Conservation (phyloP, 805 yeast genomes). For the Suhomyces faveliae region DNA sequence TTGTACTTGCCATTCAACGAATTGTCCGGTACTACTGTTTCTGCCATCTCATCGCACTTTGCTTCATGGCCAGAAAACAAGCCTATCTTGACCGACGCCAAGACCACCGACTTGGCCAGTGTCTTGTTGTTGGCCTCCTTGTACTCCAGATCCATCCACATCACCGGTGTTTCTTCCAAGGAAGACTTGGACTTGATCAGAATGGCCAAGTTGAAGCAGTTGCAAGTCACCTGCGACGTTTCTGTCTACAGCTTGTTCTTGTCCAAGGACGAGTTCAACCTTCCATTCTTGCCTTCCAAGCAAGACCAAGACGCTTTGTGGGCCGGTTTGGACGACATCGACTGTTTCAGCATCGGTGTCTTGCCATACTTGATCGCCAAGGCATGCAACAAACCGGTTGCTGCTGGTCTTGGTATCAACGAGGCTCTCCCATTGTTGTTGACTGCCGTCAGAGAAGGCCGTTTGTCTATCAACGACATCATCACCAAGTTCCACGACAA, state of each 20-base stretch:
- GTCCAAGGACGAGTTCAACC: slow-evolving; percentile 67
- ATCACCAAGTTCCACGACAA: slow-evolving; percentile 70
- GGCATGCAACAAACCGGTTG: slow-evolving; percentile 57
- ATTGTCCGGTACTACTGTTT: slow-evolving; percentile 63
- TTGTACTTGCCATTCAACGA: slow-evolving; percentile 79
- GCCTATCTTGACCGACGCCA: slow-evolving; percentile 90
- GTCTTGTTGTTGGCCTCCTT: slow-evolving; percentile 84
- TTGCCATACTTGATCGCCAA: slow-evolving; percentile 72
- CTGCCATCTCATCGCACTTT: slow-evolving; percentile 77
- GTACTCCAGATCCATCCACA: slow-evolving; percentile 80
- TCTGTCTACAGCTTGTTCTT: slow-evolving; percentile 76
- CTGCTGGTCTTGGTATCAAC: slow-evolving; percentile 73
- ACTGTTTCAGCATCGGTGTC: slow-evolving; percentile 83
- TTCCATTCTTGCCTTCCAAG: slow-evolving; percentile 71
- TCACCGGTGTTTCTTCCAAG: slow-evolving; percentile 77
- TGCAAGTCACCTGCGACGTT: slow-evolving; percentile 88
- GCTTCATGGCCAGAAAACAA: slow-evolving; percentile 80
- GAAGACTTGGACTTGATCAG: slow-evolving; percentile 81
- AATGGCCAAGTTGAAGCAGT: slow-evolving; percentile 79
- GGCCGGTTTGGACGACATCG: slow-evolving; percentile 69
- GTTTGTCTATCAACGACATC: slow-evolving; percentile 70
- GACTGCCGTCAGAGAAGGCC: slow-evolving; percentile 73
- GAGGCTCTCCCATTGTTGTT: slow-evolving; percentile 82
- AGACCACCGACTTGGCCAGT: slow-evolving; percentile 89
- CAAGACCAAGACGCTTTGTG: slow-evolving; percentile 82